These are phyloP conservation scores for Dimargaris xerosporica DNA, from an alignment of 192 early-diverging fungal genomes.

Conservation along the genomic window DNA sequence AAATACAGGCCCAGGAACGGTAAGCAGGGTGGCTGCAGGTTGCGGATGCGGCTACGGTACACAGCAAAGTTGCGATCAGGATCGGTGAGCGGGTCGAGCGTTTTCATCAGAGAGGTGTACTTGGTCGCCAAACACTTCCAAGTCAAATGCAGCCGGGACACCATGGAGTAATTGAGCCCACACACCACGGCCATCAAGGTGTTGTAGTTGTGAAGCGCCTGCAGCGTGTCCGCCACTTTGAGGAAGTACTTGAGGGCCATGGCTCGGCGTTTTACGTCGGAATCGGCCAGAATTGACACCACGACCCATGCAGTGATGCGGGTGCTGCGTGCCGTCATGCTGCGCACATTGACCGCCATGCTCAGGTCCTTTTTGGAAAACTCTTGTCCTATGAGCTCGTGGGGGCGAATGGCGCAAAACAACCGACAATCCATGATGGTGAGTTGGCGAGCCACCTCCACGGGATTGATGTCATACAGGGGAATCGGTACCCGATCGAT, in stretches of 20 bases:
- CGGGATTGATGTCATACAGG: conserved; percentile 40
- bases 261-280: conserved; percentile 51
- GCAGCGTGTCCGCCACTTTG: conserved; percentile 43
- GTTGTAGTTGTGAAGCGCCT: conserved; percentile 50
- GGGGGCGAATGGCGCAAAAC: conserved; percentile 49
- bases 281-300: conserved; percentile 51
- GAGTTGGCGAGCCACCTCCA: conserved; percentile 70
- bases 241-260: conserved; percentile 61
- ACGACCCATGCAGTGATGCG: conserved; percentile 68
- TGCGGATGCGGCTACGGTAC: conserved; percentile 29
- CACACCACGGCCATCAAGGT: conserved; percentile 64
- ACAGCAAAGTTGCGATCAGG: conserved; percentile 47
- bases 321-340: conserved; percentile 53
- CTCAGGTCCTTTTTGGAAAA: conserved; percentile 32
- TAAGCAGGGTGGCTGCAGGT: conserved; percentile 44
- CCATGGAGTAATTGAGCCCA: conserved; percentile 53
- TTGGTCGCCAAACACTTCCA: conserved; percentile 51
- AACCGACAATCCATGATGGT: conserved; percentile 61
- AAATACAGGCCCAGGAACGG: conserved; percentile 71
- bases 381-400: conserved; percentile 57
- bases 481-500: conserved; percentile 31
- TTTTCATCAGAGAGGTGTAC: conserved; percentile 43
- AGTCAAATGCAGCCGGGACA: conserved; percentile 52
- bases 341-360: conserved; percentile 46
- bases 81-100: conserved; percentile 38